A percentile compares a stretch with the other conserved stretches of the same genome.
These are phyloP conservation scores for Verbena officinalis DNA, from an alignment of 257 asterid genomes.

Conservation along the genomic window DNA sequence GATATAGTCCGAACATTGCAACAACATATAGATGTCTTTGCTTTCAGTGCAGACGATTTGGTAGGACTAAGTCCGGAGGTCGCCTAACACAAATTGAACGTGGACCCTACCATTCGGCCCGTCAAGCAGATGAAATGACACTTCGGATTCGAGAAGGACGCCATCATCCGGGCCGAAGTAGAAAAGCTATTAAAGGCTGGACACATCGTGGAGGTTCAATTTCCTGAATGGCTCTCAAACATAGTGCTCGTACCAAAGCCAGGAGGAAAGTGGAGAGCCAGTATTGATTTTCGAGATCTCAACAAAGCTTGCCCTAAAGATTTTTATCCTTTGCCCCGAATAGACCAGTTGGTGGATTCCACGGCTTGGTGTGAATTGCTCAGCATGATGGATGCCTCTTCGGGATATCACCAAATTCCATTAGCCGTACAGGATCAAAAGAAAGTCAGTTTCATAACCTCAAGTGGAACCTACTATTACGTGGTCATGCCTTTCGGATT, in stretches of 20 bases:
- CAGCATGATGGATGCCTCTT: neutral
- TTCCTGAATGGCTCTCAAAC: neutral
- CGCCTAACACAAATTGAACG: no score
- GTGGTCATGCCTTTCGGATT: neutral
- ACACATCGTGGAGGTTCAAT: neutral
- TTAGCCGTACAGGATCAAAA: neutral
- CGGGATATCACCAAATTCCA: neutral
- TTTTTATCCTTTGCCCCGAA: neutral
- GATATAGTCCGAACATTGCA: no score
- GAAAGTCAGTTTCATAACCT: neutral
- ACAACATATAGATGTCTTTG: no score
- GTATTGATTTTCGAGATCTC: neutral
- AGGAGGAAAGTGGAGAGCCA: neutral
- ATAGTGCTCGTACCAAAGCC: neutral
- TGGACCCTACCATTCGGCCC: neutral
- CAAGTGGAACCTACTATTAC: neutral
- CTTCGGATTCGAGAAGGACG: neutral
- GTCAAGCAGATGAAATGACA: no score
- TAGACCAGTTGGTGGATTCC: neutral
- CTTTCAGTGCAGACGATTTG: neutral
- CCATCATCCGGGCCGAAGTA: neutral
- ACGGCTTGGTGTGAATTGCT: neutral
- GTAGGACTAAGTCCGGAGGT: neutral
- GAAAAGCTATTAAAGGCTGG: neutral
- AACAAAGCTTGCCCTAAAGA: neutral